Percentiles rank a stretch among this genome's conserved stretches.
These are phyloP conservation scores for Prunus dulcis DNA, from an alignment of 306 rosid genomes.

Conservation along the genomic window DNA sequence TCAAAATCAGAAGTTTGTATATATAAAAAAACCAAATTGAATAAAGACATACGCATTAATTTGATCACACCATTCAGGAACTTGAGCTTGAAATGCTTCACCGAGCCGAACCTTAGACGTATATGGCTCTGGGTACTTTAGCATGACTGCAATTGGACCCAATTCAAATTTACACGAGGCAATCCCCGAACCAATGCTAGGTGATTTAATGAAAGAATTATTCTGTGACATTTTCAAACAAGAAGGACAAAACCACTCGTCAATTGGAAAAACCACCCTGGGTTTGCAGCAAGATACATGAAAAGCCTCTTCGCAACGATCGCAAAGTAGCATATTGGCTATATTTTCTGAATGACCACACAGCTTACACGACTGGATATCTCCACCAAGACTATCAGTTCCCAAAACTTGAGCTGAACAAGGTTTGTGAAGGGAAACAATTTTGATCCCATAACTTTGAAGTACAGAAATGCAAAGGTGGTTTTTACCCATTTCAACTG, in stretches of 20 bases:
- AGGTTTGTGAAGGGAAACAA: not conserved
- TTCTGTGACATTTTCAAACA: not conserved
- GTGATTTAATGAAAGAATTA: not conserved
- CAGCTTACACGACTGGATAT: not conserved
- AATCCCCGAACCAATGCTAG: not conserved
- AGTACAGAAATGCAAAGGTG: not conserved
- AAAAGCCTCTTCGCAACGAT: constrained; percentile 11
- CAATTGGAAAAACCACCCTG: constrained; percentile 9
- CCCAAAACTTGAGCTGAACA: not conserved
- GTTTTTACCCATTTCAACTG: not conserved
- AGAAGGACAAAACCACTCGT: constrained; percentile 13
- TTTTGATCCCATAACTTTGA: not conserved
- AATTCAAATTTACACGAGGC: not conserved
- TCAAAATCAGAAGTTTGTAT: not conserved
- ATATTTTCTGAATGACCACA: constrained; percentile 4
- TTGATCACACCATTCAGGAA: constrained; percentile 7
- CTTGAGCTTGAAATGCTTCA: constrained; percentile 9
- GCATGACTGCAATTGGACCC: constrained; percentile 1
- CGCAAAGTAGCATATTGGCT: constrained; percentile 4
- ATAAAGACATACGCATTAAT: not conserved
- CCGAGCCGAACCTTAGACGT: constrained; percentile 11
- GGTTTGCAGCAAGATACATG: constrained; percentile 3
- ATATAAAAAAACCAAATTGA: too few species aligned
- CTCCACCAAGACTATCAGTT: not conserved
- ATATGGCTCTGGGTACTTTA: constrained; percentile 10